These are phyloP conservation scores for Crucibulum laeve DNA, from an alignment of 768 basidiomycete genomes.

Conservation along the genomic window DNA sequence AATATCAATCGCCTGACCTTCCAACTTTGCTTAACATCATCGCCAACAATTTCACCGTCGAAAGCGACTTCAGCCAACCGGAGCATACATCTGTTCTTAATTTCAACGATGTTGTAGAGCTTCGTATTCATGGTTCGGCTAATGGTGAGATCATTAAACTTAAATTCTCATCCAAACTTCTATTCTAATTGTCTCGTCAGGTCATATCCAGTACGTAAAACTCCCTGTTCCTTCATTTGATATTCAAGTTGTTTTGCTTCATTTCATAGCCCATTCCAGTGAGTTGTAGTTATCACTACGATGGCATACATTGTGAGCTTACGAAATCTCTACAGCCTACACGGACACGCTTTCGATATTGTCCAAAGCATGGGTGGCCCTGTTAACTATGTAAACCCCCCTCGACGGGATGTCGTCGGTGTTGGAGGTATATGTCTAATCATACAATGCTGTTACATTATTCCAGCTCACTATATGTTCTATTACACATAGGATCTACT, in stretches of 20 bases:
- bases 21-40: conserved; percentile 20
- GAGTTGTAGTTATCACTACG: conserved; percentile 1
- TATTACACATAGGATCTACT: neutral
- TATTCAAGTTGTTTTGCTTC: conserved; percentile 2
- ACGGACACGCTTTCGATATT: conserved; percentile 23
- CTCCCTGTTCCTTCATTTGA: neutral
- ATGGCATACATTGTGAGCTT: neutral
- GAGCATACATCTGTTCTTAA: conserved; percentile 18
- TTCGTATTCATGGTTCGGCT: conserved; percentile 17
- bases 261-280: conserved; percentile 13
- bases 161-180: neutral
- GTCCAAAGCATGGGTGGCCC: conserved; percentile 14
- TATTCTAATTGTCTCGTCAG: neutral
- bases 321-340: conserved; percentile 7
- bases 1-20: conserved; percentile 13
- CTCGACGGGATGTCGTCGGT: conserved; percentile 20
- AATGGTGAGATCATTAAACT: conserved; percentile 9
- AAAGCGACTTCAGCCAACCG: conserved; percentile 9
- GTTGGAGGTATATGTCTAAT: conserved; percentile 3
- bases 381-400: conserved; percentile 16
- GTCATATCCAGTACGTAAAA: conserved; percentile 3
- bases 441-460: neutral
- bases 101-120: conserved; percentile 14
- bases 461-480: no score
- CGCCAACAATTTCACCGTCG: conserved; percentile 10